Evolutionary conservation across 1,284 basidiomycete species (phyloP).

Genomic region (Pyrrhoderma lamaoense): DNA sequence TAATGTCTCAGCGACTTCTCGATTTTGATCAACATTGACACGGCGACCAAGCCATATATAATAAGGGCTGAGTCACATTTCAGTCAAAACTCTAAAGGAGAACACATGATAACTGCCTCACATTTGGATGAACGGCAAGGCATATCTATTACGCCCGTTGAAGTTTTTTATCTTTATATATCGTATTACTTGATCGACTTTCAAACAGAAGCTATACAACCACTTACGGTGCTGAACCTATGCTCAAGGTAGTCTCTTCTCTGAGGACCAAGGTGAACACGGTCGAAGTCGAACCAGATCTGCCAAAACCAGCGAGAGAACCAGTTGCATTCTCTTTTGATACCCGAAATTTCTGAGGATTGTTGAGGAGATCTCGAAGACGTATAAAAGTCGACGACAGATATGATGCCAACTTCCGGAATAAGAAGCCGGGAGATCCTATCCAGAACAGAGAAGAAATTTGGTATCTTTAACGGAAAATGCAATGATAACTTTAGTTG

Average conservation of each 20-base stretch:
- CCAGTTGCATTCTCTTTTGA: conserved; percentile 66
- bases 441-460: conserved; percentile 64
- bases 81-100: background rate
- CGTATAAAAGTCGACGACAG: conserved; percentile 79
- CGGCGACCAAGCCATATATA: conserved; percentile 76
- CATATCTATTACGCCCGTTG: conserved; percentile 69
- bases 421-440: conserved; percentile 65
- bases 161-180: conserved; percentile 47
- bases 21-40: conserved; percentile 40
- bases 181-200: background rate
- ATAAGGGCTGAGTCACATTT: conserved; percentile 39
- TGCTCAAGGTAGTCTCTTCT: conserved; percentile 74
- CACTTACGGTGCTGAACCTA: conserved; percentile 62
- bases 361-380: conserved; percentile 43
- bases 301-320: conserved; percentile 78
- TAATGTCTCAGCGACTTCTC: background rate
- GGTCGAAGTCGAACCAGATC: conserved; percentile 57
- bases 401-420: conserved; percentile 57
- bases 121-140: conserved; percentile 67
- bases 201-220: background rate
- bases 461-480: conserved; percentile 51
- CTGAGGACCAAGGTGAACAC: conserved; percentile 65
- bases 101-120: conserved; percentile 23
- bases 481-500: too few species aligned
- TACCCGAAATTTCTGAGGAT: conserved; percentile 56